Evolutionary conservation across 805 yeast species (phyloP), one percentile per base, ranked within the genome.

Genomic region (Candida bentonensis): DNA sequence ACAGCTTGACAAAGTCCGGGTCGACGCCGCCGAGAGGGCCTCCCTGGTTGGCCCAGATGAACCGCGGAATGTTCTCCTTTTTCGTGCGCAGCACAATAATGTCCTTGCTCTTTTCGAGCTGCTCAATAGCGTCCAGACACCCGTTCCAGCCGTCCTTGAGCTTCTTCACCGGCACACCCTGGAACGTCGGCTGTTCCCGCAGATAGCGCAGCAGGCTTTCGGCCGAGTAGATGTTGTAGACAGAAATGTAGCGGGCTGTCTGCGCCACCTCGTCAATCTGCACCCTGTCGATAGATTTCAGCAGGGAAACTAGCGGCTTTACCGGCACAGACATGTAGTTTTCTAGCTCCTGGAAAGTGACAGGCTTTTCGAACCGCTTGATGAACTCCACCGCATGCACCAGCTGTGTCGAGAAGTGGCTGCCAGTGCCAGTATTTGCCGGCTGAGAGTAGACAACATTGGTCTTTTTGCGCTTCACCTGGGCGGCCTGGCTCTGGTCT

Each of bases 81-180:
- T 89, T 87, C 22, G 94, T 87, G 46, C 95, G 73, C 53, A 85
- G 67, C 1, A 92, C 96, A 25, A 92, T 68, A 28, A 89, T 76
- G 55, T 82, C 80, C 46, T 81, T 74, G 46, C 80, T 80, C 45
- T 70, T 69, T 57, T 92, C 98, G 23, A 92, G 66, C 53, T 82
- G 79, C 42, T 79, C 78, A 22, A 92, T 78, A 0, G 92, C 81
- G 3, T 76, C 78, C 30, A 81, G 62, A 60, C 96, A 89, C 15
- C 87, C 89, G 43, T 83, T 74, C 99, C 99, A 92, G 21, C 98
- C 98, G 56, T 86, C 96, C 54, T 78, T 78, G 42, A 74, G 62
- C 51, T 81, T 86, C 53, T 82, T 84, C 23, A 89, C 95, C 0
- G 87, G 68, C 1, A 81, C 72, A 2, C 98, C 97, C 58, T 79